A percentile compares a stretch with the other conserved stretches of the same genome.
phyloP scores from a whole-genome alignment of 2,329 filamentous ascomycete genomes.

The Fusarium phyllophilum region DNA sequence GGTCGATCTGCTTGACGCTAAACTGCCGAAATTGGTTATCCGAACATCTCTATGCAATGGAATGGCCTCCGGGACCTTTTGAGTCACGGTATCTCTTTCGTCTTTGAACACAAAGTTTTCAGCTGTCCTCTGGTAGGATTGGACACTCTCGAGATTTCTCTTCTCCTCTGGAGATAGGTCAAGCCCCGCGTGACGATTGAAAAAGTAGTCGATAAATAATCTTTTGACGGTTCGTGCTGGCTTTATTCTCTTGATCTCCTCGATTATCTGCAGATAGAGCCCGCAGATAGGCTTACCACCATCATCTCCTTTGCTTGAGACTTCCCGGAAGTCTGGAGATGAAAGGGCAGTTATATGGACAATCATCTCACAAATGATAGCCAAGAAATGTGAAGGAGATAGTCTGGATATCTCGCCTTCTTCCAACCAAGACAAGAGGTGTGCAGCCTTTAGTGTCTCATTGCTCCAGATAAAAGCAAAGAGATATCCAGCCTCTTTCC shows the following conservation, averaged over 20 bases:
- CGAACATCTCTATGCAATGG: accelerated
- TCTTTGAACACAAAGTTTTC: accelerated
- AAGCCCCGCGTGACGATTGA: accelerated
- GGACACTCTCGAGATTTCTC: accelerated
- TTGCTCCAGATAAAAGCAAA: not conserved
- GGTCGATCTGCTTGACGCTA: accelerated
- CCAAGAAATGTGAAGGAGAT: accelerated
- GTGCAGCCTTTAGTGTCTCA: accelerated
- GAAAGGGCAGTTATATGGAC: accelerated
- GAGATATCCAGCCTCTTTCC: not conserved
- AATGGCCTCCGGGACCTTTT: accelerated
- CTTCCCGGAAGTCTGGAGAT: accelerated
- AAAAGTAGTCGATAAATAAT: accelerated
- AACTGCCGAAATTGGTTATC: accelerated
- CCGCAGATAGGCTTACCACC: accelerated
- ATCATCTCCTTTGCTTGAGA: accelerated
- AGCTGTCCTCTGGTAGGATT: not conserved
- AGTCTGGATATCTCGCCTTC: not conserved
- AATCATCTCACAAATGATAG: accelerated
- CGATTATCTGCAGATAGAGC: accelerated
- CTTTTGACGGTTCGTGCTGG: accelerated
- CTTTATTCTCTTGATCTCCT: accelerated
- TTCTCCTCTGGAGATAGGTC: accelerated
- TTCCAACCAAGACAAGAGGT: not conserved
- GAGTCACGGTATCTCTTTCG: accelerated